Evolutionary conservation across 345 rosid species (phyloP).

Genomic region (Streptanthus diversifolius): DNA sequence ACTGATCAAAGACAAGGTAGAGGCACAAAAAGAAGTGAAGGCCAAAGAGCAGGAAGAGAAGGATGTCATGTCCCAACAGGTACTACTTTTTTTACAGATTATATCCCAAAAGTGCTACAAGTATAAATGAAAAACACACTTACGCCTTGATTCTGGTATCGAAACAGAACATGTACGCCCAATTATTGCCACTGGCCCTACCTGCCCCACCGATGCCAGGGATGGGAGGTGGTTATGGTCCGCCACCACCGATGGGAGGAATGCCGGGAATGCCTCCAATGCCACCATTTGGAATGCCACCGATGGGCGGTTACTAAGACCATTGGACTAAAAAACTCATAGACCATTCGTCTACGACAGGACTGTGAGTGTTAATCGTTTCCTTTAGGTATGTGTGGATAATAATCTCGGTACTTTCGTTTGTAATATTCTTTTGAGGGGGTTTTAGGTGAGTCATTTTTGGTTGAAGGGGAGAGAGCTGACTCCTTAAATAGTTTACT

Average conservation of each 20-base stretch:
- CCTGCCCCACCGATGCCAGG: conserved; percentile 90
- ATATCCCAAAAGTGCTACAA: neutral
- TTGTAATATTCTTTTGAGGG: conserved; percentile 32
- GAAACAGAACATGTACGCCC: conserved; percentile 89
- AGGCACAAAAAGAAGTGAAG: conserved; percentile 65
- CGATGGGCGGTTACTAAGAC: conserved; percentile 59
- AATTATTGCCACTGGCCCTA: conserved; percentile 77
- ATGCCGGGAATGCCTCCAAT: conserved; percentile 62
- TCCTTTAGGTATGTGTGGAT: conserved; percentile 33
- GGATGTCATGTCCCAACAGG: conserved; percentile 85
- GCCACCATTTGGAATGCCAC: conserved; percentile 65
- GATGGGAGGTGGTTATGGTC: conserved; percentile 37
- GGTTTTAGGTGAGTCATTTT: conserved; percentile 28
- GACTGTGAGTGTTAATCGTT: conserved; percentile 1
- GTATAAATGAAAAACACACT: neutral
- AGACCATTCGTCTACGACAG: neutral
- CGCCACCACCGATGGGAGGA: conserved; percentile 58
- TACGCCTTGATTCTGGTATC: neutral
- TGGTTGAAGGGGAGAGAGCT: conserved; percentile 19
- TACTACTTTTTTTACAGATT: conserved; percentile 16
- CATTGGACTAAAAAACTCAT: neutral
- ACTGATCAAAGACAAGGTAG: conserved; percentile 71
- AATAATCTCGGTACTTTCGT: conserved; percentile 21
- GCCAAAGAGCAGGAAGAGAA: conserved; percentile 80
- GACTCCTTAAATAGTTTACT: conserved; percentile 13